These are phyloP conservation scores for Lentinula sp. DNA, from an alignment of 768 basidiomycete species.

Conservation along the genomic window DNA sequence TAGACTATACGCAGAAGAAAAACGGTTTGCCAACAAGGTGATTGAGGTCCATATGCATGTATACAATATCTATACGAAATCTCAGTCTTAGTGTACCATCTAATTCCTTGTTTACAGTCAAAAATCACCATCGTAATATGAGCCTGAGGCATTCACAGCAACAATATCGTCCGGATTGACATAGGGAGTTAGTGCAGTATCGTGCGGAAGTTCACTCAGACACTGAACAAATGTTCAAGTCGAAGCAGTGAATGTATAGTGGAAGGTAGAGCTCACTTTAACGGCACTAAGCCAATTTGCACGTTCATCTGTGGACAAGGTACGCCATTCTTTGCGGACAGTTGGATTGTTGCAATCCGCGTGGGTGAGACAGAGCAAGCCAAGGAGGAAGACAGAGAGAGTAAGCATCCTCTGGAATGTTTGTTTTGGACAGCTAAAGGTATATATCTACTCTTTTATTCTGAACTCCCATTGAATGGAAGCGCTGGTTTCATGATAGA, in stretches of 20 bases:
- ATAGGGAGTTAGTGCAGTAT: neutral
- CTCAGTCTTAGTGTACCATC: neutral
- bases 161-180: conserved; percentile 11
- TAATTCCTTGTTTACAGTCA: neutral
- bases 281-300: conserved; percentile 14
- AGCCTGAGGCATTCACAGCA: conserved; percentile 13
- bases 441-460: neutral
- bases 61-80: conserved; percentile 10
- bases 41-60: conserved; percentile 14
- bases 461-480: too few relatives aligned
- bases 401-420: conserved; percentile 38
- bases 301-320: conserved; percentile 8
- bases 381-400: conserved; percentile 82
- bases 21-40: neutral
- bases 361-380: conserved; percentile 42
- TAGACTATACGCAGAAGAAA: neutral
- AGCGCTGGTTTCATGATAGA: too few relatives aligned
- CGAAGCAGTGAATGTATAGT: neutral
- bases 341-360: conserved; percentile 10
- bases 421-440: neutral
- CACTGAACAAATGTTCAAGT: conserved; percentile 7
- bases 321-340: conserved; percentile 16
- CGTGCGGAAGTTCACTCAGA: conserved; percentile 11
- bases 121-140: conserved; percentile 15
- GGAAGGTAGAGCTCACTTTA: conserved; percentile 2